Evolutionary conservation across 1,139 yeast genomes (phyloP), one percentile per base, ranked within the genome.

Genomic region (Hyphopichia wangnamkhiaoensis): DNA sequence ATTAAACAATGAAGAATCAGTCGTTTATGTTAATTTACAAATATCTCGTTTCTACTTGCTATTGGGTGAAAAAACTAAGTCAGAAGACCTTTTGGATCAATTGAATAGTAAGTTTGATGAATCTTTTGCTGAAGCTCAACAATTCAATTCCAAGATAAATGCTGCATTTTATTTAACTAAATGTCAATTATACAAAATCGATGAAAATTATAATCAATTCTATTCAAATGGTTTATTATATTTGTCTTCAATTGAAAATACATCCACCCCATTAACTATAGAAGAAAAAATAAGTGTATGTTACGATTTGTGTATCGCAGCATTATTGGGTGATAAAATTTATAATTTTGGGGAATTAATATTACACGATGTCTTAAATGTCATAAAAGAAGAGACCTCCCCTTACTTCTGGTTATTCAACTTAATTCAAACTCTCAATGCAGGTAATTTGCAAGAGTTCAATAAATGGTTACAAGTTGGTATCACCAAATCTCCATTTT

Each of bases 321-420:
- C 98, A 0, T 70, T 93, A 46, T 72, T 93, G 50, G 98, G 98
- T 34, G 96, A 90, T 56, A 83, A 81, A 58, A 87, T 93, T 50
- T 94, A 90, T 71, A 93, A 91, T 66, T 93, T 93, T 63, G 98
- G 98, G 38, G 98, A 94, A 65, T 78, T 93, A 49, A 76, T 93
- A 44, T 80, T 90, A 58, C 98, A 93, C 60, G 96, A 95, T 37
- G 82, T 91, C 40, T 76, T 93, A 60, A 63, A 73, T 37, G 69
- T 76, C 33, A 72, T 86, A 39, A 40, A 37, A 23, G 38, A 43
- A 24, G 62, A 74, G 33, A 63, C 61, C 24, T 69, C 69, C 40
- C 72, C 73, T 37, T 82, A 80, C 57, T 63, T 69, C 38, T 91
- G 97, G 96, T 68, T 94, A 43, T 79, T 82, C 46, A 76, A 83